A percentile compares a stretch with the other conserved stretches of the same genome.
These are phyloP conservation scores for Chrysoporthe puriensis DNA, from an alignment of 2,329 filamentous ascomycete genomes.

Conservation along the genomic window DNA sequence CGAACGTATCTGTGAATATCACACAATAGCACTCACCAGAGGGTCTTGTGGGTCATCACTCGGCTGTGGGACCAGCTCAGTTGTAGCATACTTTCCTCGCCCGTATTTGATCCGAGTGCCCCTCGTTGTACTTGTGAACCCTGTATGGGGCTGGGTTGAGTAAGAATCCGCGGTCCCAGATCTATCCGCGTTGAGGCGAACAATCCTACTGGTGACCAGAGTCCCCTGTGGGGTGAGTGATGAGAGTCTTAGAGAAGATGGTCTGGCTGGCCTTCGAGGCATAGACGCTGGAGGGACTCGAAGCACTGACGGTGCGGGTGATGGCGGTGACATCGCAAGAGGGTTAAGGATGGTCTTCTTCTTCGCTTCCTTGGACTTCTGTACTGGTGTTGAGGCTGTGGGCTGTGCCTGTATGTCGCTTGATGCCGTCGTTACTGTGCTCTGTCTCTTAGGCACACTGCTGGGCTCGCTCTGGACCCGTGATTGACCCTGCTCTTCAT, in stretches of 20 bases:
- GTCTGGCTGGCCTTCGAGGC: slow-evolving; percentile 10
- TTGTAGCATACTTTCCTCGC: slow-evolving; percentile 44
- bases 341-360: slow-evolving; percentile 3
- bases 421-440: slow-evolving; percentile 1
- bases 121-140: slow-evolving; percentile 39
- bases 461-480: not conserved
- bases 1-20: not conserved
- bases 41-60: slow-evolving; percentile 59
- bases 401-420: slow-evolving; percentile 9
- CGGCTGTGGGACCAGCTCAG: slow-evolving; percentile 58
- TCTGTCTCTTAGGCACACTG: slow-evolving; percentile 1
- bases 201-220: slow-evolving; percentile 17
- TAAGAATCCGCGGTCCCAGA: slow-evolving; percentile 32
- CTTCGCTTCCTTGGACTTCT: not conserved
- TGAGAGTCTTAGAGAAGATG: slow-evolving; percentile 22
- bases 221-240: slow-evolving; percentile 6
- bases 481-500: not conserved
- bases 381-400: slow-evolving; percentile 1
- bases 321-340: slow-evolving; percentile 21
- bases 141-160: slow-evolving; percentile 22
- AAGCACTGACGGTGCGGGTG: slow-evolving; percentile 2
- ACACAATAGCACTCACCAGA: slow-evolving; percentile 44
- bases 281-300: not conserved
- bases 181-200: slow-evolving; percentile 34
- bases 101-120: slow-evolving; percentile 51